Evolutionary conservation across 1,284 basidiomycete genomes (phyloP).

Genomic region (Phenoliferia sp.): DNA sequence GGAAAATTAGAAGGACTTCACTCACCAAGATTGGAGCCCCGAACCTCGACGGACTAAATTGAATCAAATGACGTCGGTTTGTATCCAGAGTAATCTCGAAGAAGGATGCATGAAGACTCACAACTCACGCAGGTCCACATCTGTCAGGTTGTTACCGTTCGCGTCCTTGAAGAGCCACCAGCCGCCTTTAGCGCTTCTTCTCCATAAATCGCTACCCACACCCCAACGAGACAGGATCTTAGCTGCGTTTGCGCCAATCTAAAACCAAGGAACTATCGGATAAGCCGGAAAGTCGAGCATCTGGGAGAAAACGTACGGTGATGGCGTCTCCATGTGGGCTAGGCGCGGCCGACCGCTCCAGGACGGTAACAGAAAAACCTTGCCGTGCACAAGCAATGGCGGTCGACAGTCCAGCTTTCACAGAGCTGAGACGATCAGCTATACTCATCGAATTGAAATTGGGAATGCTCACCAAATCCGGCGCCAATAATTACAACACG

Average conservation of each 20-base stretch:
- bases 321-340: slow-evolving; percentile 19
- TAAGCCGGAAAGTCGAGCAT: background rate
- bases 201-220: slow-evolving; percentile 13
- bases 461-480: slow-evolving; percentile 14
- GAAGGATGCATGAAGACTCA: background rate
- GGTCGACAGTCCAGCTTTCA: slow-evolving; percentile 13
- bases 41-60: background rate
- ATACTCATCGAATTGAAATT: background rate
- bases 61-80: background rate
- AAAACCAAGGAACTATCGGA: background rate
- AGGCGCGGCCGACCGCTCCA: slow-evolving; percentile 14
- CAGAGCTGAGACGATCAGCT: background rate
- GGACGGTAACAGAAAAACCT: slow-evolving; percentile 16
- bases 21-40: slow-evolving; percentile 19
- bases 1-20: too few relatives aligned
- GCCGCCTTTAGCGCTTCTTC: background rate
- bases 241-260: slow-evolving; percentile 12
- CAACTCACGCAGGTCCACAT: slow-evolving; percentile 4
- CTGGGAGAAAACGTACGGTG: background rate
- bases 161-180: slow-evolving; percentile 14
- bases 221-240: slow-evolving; percentile 16
- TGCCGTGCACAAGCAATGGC: slow-evolving; percentile 27
- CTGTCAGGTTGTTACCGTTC: background rate
- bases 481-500: slow-evolving; percentile 12
- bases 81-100: background rate